phyloP scores from a whole-genome alignment of 2,329 filamentous ascomycete species.

The Alternaria sp. region DNA sequence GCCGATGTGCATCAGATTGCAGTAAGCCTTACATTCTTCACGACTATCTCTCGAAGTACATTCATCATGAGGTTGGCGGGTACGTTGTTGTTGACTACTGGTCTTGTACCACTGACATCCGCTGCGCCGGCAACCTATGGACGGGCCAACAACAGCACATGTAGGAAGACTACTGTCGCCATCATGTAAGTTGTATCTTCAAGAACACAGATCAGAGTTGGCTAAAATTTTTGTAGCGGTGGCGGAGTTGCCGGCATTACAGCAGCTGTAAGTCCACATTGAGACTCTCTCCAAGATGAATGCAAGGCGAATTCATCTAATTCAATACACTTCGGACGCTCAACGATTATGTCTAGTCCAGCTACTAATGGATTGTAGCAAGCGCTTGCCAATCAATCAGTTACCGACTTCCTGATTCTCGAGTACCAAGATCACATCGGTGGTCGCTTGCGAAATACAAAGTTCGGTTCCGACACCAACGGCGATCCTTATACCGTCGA shows the following conservation, averaged over 20 bases:
- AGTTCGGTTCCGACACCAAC: constrained; percentile 60
- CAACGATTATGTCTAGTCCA: not conserved
- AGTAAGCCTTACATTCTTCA: not conserved
- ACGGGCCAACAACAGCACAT: constrained; percentile 30
- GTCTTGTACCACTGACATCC: constrained; percentile 8
- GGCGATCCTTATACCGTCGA: constrained; percentile 65
- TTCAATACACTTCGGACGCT: not conserved
- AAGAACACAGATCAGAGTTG: not conserved
- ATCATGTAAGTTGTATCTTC: constrained; percentile 29
- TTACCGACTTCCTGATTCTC: constrained; percentile 69
- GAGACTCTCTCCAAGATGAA: not conserved
- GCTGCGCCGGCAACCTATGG: constrained; percentile 23
- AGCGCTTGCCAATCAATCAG: constrained; percentile 65
- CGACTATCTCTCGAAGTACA: not conserved
- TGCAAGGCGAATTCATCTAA: not conserved
- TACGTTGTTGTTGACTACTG: constrained; percentile 4
- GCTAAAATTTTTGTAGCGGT: constrained; percentile 47
- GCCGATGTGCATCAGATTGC: not conserved
- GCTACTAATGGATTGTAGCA: constrained; percentile 49
- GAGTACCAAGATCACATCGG: constrained; percentile 69
- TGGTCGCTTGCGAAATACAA: constrained; percentile 64
- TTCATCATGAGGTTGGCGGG: constrained; percentile 5
- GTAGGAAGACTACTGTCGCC: constrained; percentile 41
- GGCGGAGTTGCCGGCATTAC: constrained; percentile 69
- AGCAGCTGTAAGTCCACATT: constrained; percentile 57